Evolutionary conservation across 1,139 yeast species (phyloP).

Genomic region (Kodamaea suecica): DNA sequence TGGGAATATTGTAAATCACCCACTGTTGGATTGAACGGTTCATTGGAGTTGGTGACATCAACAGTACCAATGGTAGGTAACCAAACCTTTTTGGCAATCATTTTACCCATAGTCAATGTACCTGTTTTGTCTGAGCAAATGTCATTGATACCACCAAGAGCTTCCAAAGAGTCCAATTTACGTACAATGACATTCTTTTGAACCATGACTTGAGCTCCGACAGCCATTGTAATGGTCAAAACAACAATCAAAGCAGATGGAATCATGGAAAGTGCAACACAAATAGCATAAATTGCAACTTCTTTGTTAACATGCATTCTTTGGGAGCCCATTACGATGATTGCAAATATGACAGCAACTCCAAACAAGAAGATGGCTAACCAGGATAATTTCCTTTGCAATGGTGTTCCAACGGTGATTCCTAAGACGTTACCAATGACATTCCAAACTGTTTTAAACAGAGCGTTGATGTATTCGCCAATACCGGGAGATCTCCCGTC

Average conservation of each 20-base stretch:
- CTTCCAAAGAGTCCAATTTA: conserved; percentile 45
- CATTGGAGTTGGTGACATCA: conserved; percentile 31
- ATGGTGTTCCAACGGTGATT: conserved; percentile 41
- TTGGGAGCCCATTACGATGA: conserved; percentile 39
- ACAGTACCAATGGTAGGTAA: conserved; percentile 35
- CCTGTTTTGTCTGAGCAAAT: conserved; percentile 56
- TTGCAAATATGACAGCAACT: conserved; percentile 37
- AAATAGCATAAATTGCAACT: conserved; percentile 42
- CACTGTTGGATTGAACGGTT: conserved; percentile 41
- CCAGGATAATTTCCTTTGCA: conserved; percentile 45
- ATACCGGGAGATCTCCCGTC: conserved; percentile 24
- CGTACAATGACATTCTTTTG: conserved; percentile 44
- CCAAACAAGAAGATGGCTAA: conserved; percentile 41
- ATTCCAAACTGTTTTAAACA: conserved; percentile 38
- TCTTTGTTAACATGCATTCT: conserved; percentile 35
- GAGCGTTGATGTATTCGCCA: conserved; percentile 51
- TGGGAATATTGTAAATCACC: conserved; percentile 27
- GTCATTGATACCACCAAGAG: conserved; percentile 50
- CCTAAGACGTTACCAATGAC: conserved; percentile 34
- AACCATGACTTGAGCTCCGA: conserved; percentile 49
- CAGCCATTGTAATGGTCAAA: conserved; percentile 48
- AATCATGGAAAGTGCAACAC: conserved; percentile 50
- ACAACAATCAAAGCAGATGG: conserved; percentile 58
- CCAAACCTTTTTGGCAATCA: conserved; percentile 42
- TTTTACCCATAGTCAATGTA: conserved; percentile 49